These are phyloP conservation scores for Aspergillus hancockii DNA, from an alignment of 495 filamentous ascomycete genomes.

Conservation along the genomic window DNA sequence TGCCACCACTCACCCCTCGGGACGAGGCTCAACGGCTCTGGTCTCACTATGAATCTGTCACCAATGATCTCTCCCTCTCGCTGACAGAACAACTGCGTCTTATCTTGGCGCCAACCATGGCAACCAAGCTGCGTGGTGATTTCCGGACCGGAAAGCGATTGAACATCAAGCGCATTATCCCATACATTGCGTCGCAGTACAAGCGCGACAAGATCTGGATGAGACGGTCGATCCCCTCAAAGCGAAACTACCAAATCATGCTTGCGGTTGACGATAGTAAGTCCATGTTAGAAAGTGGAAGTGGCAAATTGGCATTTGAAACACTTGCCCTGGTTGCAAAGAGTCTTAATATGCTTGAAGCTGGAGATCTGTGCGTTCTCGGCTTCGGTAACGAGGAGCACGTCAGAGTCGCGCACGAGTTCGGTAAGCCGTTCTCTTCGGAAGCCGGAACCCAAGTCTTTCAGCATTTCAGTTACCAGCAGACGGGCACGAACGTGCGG, in stretches of 20 bases:
- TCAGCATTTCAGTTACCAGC: conserved; percentile 82
- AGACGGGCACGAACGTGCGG: conserved; percentile 79
- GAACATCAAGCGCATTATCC: conserved; percentile 98
- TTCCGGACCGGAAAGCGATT: conserved; percentile 97
- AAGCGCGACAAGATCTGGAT: conserved; percentile 99
- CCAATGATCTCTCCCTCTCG: conserved; percentile 80
- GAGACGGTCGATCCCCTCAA: conserved; percentile 84
- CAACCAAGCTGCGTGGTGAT: conserved; percentile 94
- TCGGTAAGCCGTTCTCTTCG: conserved; percentile 77
- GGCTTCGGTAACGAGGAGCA: conserved; percentile 77
- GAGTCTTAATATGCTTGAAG: conserved; percentile 86
- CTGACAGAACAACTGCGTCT: conserved; percentile 92
- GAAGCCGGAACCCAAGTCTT: conserved; percentile 82
- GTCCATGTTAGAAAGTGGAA: conserved; percentile 79
- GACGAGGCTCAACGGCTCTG: conserved; percentile 77
- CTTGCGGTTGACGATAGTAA: conserved; percentile 95
- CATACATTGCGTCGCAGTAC: conserved; percentile 95
- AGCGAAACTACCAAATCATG: conserved; percentile 94
- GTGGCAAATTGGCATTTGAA: conserved; percentile 76
- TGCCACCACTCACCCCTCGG: conserved; percentile 40
- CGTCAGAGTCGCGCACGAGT: conserved; percentile 84
- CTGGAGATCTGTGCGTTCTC: conserved; percentile 83
- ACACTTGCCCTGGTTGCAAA: conserved; percentile 87
- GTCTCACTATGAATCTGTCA: conserved; percentile 79
- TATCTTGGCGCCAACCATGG: conserved; percentile 89